Conservation (phyloP, 2,329 filamentous ascomycete genomes). For the Dactylonectria estremocensis region DNA sequence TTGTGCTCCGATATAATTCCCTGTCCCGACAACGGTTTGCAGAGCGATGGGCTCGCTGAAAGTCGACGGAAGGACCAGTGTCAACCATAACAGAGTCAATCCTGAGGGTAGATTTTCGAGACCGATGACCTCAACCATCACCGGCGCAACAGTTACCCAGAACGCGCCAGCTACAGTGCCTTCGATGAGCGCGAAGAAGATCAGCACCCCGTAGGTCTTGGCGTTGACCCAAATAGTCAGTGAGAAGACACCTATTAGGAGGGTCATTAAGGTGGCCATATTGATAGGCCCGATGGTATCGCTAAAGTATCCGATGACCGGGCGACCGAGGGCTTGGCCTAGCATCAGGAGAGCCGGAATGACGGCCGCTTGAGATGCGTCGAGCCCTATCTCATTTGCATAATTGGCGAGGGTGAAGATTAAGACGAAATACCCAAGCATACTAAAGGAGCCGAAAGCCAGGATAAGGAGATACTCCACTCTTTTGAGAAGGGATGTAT, state of each 20-base stretch:
- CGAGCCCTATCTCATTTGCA: constrained; percentile 71
- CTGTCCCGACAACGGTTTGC: background rate
- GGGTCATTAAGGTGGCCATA: constrained; percentile 68
- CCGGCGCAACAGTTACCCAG: constrained; percentile 24
- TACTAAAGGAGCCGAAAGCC: constrained; percentile 71
- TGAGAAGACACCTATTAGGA: constrained; percentile 60
- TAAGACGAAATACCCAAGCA: constrained; percentile 76
- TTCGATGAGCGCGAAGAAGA: constrained; percentile 71
- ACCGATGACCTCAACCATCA: constrained; percentile 23
- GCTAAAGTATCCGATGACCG: constrained; percentile 74
- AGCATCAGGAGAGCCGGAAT: constrained; percentile 75
- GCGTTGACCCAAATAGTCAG: constrained; percentile 75
- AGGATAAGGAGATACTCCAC: constrained; percentile 70
- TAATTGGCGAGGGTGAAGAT: constrained; percentile 76
- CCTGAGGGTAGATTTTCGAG: constrained; percentile 17
- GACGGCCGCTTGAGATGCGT: constrained; percentile 70
- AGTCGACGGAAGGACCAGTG: constrained; percentile 17
- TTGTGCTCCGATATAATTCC: background rate
- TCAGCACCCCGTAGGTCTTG: constrained; percentile 69
- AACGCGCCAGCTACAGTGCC: constrained; percentile 64
- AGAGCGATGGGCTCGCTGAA: constrained; percentile 24
- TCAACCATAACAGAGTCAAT: constrained; percentile 20
- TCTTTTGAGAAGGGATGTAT: constrained; percentile 55
- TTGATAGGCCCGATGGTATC: constrained; percentile 75
- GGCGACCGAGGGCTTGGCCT: constrained; percentile 71